Percentiles rank a stretch among this genome's conserved stretches.
These are phyloP conservation scores for Barnettozyma sp. DNA, from an alignment of 805 yeast genomes.

Conservation along the genomic window DNA sequence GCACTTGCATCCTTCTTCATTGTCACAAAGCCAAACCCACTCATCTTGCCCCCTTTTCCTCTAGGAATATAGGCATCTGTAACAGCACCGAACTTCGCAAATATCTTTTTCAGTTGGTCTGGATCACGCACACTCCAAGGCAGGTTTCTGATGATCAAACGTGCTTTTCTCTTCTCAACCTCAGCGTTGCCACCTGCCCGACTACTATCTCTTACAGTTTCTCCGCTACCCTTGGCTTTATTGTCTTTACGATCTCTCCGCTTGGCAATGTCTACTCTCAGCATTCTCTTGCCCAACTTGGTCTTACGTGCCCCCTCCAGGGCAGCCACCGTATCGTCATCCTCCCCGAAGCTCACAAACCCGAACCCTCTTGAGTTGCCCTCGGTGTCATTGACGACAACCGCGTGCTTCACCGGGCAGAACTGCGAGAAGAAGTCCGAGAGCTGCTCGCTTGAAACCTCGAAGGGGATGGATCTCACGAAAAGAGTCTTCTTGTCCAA, in stretches of 20 bases:
- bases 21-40: slow-evolving; percentile 92
- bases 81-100: slow-evolving; percentile 77
- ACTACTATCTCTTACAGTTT: slow-evolving; percentile 7
- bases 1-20: slow-evolving; percentile 79
- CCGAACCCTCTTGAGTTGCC: slow-evolving; percentile 90
- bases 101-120: slow-evolving; percentile 58
- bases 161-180: slow-evolving; percentile 74
- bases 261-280: slow-evolving; percentile 83
- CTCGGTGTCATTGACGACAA: slow-evolving; percentile 72
- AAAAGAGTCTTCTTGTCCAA: slow-evolving; percentile 56
- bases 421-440: slow-evolving; percentile 83
- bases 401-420: slow-evolving; percentile 94
- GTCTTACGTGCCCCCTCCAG: slow-evolving; percentile 56
- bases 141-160: slow-evolving; percentile 82
- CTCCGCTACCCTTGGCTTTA: background rate
- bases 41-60: slow-evolving; percentile 80
- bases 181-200: no score
- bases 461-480: slow-evolving; percentile 77
- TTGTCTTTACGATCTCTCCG: slow-evolving; percentile 75
- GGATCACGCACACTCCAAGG: slow-evolving; percentile 94
- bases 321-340: slow-evolving; percentile 79
- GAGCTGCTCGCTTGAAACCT: slow-evolving; percentile 74
- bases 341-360: slow-evolving; percentile 80
- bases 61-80: slow-evolving; percentile 85
- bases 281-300: slow-evolving; percentile 57